Evolutionary conservation across 768 basidiomycete genomes (phyloP).

Genomic region (Pseudohyphozyma bogoriensis): DNA sequence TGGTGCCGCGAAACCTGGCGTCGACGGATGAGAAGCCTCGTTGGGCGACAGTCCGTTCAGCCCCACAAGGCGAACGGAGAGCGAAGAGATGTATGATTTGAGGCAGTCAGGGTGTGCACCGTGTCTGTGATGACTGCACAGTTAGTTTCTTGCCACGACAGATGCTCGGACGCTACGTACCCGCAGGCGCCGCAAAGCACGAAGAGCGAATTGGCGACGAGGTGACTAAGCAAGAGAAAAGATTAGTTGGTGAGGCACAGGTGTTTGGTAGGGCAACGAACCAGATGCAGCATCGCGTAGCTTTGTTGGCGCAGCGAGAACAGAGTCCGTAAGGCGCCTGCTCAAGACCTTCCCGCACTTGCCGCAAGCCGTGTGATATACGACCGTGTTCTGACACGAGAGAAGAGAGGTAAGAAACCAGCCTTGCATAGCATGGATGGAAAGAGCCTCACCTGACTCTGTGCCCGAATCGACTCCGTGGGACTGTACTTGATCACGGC

Average conservation of each 20-base stretch:
- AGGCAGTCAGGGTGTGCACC: constrained; percentile 16
- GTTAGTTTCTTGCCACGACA: no score
- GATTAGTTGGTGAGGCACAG: no score
- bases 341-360: constrained; percentile 23
- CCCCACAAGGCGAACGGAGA: not conserved
- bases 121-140: no score
- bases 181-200: constrained; percentile 23
- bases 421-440: no score
- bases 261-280: not conserved
- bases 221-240: constrained; percentile 1
- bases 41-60: not conserved
- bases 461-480: not conserved
- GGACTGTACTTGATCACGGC: constrained; percentile 19
- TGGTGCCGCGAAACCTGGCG: constrained; percentile 20
- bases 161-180: constrained; percentile 15
- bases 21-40: constrained; percentile 17
- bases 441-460: constrained; percentile 10
- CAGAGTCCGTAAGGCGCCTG: constrained; percentile 12
- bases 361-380: constrained; percentile 23
- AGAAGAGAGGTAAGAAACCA: no score
- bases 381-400: constrained; percentile 24
- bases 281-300: constrained; percentile 22
- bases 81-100: constrained; percentile 2
- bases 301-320: not conserved
- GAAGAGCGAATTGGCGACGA: constrained; percentile 10